Evolutionary conservation across 345 rosid species (phyloP), one percentile per base, ranked within the genome.

Genomic region (Cardamine resedifolia): DNA sequence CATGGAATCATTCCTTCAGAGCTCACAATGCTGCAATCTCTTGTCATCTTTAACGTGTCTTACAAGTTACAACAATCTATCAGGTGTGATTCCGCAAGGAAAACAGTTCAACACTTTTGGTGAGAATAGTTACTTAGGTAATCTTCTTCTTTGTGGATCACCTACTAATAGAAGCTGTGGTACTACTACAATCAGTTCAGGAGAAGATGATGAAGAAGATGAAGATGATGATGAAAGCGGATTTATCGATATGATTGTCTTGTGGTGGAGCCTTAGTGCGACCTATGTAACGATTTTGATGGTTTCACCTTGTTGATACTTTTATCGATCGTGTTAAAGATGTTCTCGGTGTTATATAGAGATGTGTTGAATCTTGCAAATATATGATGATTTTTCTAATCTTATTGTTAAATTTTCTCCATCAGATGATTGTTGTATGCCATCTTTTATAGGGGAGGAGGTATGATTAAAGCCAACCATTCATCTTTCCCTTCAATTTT

Each of bases 1-100:
- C 51, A 33, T 48, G 78, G 76, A 38, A 41, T 5, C 50, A 70
- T 70, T 33, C 79, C 76, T 5, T 41, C 49, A 7, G 61, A 58
- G 12, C 27, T 74, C 44, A 65, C 70, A 5, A 21, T 23, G 30
- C 6, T 76, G 39, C 39, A 62, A 1, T 76, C 50, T 53, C 64
- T 76, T 52, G 57, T 58, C 12, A 49, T 53, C 9, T 76, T 76
- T 50, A 70, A 70, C 14, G 66, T 76, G 1, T 76, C 75, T 16
- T 73, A 73, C 38, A 73, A 73, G 71, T 16, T 73, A 73, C 38
- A 73, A 73, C 44, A 4, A 57, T 8, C 16, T 73, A 1, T 73
- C 77, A 0, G 65, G 71, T 56, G 43, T 64, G 50, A 57, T 73
- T 56, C 77, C 71, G 8, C 71, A 31, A 65, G 71, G 64, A 23